Evolutionary conservation across 164 flowering plant genomes (phyloP).

Genomic region (Buxus sempervirens): DNA sequence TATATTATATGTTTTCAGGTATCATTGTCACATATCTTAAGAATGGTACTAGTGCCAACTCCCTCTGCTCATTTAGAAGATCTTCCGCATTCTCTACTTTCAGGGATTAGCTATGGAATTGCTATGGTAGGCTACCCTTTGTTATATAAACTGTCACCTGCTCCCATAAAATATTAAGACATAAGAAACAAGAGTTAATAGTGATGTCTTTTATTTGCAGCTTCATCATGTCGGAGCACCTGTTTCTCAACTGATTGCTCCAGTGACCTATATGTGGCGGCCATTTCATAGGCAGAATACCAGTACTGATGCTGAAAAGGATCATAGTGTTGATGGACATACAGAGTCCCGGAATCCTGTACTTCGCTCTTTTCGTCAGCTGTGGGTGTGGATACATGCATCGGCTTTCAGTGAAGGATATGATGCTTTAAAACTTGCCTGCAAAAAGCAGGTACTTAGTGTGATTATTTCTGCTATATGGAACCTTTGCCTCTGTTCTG

Average conservation of each 20-base stretch:
- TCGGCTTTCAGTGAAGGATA: constrained; percentile 70
- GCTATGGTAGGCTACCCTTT: constrained; percentile 58
- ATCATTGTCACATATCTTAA: constrained; percentile 47
- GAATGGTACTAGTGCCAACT: constrained; percentile 53
- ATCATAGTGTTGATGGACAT: constrained; percentile 10
- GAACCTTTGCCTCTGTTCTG: background rate
- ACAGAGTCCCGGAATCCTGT: constrained; percentile 8
- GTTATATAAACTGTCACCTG: constrained; percentile 1
- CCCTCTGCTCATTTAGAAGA: constrained; percentile 31
- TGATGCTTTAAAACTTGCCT: constrained; percentile 54
- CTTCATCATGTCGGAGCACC: constrained; percentile 68
- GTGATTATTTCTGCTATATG: background rate
- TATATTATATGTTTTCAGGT: constrained; percentile 39
- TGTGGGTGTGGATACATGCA: constrained; percentile 92
- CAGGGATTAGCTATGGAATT: constrained; percentile 56
- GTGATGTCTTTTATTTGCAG: constrained; percentile 33
- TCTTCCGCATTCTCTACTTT: constrained; percentile 28
- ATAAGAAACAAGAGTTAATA: background rate
- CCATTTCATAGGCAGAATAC: constrained; percentile 23
- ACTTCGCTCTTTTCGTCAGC: constrained; percentile 36
- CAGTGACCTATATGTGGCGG: constrained; percentile 92
- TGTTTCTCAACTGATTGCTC: constrained; percentile 49
- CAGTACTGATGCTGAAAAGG: constrained; percentile 15
- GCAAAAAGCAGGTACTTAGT: constrained; percentile 49
- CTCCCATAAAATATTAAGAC: constrained; percentile 2